These are phyloP conservation scores for Solanum paucissectum DNA, from an alignment of 257 asterid species.

Conservation along the genomic window DNA sequence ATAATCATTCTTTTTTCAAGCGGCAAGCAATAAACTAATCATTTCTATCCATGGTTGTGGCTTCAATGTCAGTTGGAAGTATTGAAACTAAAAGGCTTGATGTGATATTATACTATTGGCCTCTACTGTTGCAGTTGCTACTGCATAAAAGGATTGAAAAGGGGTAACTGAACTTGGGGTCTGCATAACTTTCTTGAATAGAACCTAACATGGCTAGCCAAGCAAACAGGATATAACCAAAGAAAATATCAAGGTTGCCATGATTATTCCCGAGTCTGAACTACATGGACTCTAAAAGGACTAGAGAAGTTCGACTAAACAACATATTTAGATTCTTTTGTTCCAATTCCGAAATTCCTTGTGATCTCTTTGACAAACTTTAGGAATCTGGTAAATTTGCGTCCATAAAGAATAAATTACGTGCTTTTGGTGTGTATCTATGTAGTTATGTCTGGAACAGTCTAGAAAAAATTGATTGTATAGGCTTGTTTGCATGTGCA, in stretches of 20 bases:
- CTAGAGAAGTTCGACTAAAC: background rate
- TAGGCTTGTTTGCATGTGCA: constrained; percentile 12
- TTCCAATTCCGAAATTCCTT: background rate
- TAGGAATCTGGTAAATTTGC: background rate
- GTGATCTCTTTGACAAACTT: background rate
- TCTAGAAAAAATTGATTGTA: background rate
- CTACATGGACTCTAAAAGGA: background rate
- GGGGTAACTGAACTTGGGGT: background rate
- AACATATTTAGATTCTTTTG: background rate
- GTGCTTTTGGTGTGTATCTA: background rate
- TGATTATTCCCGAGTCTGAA: background rate
- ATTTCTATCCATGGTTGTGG: background rate
- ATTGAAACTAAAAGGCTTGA: background rate
- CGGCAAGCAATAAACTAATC: background rate
- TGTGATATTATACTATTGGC: background rate
- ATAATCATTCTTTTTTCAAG: background rate
- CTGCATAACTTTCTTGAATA: background rate
- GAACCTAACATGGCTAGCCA: background rate
- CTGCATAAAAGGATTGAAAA: background rate
- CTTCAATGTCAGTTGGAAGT: background rate
- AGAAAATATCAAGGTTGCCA: background rate
- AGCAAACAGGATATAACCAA: background rate
- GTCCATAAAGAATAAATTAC: background rate
- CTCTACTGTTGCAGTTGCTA: background rate
- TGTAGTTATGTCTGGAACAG: background rate